Evolutionary conservation across 192 early-diverging fungal genomes (phyloP), one percentile per base, ranked within the genome.

Genomic region (Mortierella claussenii): DNA sequence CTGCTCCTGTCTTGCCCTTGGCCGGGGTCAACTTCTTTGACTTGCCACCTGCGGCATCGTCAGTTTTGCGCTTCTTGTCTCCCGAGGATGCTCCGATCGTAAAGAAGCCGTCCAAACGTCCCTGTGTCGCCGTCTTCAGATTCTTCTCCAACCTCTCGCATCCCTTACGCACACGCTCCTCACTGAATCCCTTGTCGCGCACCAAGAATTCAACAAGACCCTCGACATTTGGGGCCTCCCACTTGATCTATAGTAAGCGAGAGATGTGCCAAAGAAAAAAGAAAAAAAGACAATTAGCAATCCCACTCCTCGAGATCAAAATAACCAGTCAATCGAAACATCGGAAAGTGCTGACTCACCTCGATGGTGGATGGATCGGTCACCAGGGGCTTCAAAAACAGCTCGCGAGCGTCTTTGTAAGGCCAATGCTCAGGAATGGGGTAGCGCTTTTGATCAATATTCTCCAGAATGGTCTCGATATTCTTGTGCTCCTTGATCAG

Each of bases 101-200:
- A 78, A 99, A 98, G 79, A 96, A 99, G n/a, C 87, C 84, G 54
- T 96, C 95, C 53, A 99, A 81, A 23, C 97, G 85, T 48, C 92
- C 95, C 80, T 99, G 97, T 23, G 91, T 92, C n/a, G 90, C 91
- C 20, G 84, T 84, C 27, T 89, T 91, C 17, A 87, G 53, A 21
- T 90, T 84, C 81, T 95, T 95, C 17, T 85, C 67, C 30, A 99
- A 82, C 70, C 95, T 97, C 37, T 93, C 88, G 5, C 89, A 86
- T 11, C 86, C 89, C 53, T 88, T 89, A 1, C 94, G 86, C 23
- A 99, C 89, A 33, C 96, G 88, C 31, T 98, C 96, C 81, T 97
- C 96, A 66, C 84, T 94, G 83, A 99, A 99, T 58, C 92, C 93
- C 83, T 97, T 99, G 68, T 99, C 95, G n/a, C 87, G 78, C 15